phyloP scores from a whole-genome alignment of 257 asterid species.

The Cordia subcordata region DNA sequence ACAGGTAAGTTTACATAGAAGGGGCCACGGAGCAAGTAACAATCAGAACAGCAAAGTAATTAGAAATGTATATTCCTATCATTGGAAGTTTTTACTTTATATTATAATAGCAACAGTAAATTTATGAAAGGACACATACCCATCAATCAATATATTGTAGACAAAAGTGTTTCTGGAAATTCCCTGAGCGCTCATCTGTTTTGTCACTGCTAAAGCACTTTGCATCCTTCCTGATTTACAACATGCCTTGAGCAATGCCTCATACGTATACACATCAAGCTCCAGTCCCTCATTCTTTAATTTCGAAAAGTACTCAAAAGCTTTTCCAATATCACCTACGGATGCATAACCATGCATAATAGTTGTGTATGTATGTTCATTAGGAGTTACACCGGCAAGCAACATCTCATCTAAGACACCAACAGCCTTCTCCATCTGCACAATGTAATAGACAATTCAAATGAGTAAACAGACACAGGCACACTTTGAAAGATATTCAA shows the following conservation, averaged over 20 bases:
- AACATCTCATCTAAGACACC: slow-evolving; percentile 78
- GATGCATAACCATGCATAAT: slow-evolving; percentile 98
- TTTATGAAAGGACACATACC: slow-evolving; percentile 40
- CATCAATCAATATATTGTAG: slow-evolving; percentile 91
- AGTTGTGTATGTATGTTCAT: slow-evolving; percentile 86
- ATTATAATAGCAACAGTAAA: not conserved
- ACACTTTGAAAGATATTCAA: not conserved
- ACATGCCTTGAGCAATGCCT: slow-evolving; percentile 98
- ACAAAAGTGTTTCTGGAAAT: slow-evolving; percentile 82
- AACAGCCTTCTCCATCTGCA: slow-evolving; percentile 88
- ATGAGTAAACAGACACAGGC: not conserved
- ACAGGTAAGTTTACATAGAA: not conserved
- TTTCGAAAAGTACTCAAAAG: slow-evolving; percentile 83
- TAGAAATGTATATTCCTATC: not conserved
- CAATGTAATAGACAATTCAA: slow-evolving; percentile 10
- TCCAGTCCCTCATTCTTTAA: slow-evolving; percentile 78
- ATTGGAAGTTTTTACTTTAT: not conserved
- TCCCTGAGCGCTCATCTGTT: slow-evolving; percentile 75
- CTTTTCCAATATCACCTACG: slow-evolving; percentile 92
- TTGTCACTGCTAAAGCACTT: slow-evolving; percentile 96
- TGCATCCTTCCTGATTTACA: slow-evolving; percentile 99
- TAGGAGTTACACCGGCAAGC: slow-evolving; percentile 75
- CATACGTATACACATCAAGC: slow-evolving; percentile 79
- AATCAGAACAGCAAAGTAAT: not conserved
- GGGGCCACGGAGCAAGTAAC: not conserved